These are phyloP conservation scores for Neofusicoccum parvum DNA, from an alignment of 2,329 filamentous ascomycete species.

Conservation along the genomic window DNA sequence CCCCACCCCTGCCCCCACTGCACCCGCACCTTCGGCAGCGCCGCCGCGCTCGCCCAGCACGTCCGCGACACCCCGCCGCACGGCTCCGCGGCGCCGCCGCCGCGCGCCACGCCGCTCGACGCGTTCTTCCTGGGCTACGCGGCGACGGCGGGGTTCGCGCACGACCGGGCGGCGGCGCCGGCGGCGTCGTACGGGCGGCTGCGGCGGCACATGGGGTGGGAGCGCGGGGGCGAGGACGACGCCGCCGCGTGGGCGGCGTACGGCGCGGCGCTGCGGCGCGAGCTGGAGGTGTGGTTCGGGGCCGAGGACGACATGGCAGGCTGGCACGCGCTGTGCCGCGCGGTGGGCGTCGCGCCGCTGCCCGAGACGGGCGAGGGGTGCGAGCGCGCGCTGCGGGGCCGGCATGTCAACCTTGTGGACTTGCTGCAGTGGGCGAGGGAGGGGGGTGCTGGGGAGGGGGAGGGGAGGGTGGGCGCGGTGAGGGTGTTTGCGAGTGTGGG, in stretches of 20 bases:
- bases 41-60: neutral
- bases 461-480: constrained; percentile 1
- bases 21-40: neutral
- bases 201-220: neutral
- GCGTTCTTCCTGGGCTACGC: no score
- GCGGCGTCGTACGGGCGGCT: neutral
- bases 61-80: no score
- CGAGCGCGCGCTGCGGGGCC: constrained; percentile 2
- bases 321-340: constrained; percentile 26
- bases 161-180: neutral
- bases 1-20: neutral
- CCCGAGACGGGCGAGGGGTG: neutral
- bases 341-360: constrained; percentile 23
- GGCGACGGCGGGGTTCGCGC: no score
- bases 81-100: neutral
- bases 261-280: constrained; percentile 23
- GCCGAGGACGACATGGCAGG: constrained; percentile 22
- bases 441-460: neutral
- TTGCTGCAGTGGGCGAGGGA: constrained; percentile 24
- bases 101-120: neutral
- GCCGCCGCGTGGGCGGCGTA: constrained; percentile 22
- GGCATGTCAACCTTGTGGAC: constrained; percentile 26
- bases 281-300: constrained; percentile 25
- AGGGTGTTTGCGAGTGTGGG: constrained; percentile 22
- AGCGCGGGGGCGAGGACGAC: no score